Evolutionary conservation across 371 early-diverging fungal genomes (phyloP), one percentile per base, ranked within the genome.

Genomic region (Catenaria anguillulae): DNA sequence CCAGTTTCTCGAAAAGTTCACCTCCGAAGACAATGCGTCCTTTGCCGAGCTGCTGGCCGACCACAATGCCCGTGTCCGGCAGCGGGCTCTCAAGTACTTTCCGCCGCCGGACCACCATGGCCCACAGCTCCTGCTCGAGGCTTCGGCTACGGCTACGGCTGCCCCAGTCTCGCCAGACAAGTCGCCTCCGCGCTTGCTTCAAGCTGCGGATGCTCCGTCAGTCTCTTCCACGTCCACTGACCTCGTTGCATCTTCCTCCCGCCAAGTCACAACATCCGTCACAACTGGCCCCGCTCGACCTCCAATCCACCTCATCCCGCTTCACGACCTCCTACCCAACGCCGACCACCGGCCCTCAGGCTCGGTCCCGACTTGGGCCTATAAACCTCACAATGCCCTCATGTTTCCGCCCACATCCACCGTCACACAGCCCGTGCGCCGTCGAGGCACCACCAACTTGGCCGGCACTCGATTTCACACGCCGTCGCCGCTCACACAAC

Each of bases 1-100:
- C 62, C 77, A 78, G 50, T 90, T 88, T 64, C 88, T 85, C 67
- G 64, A 80, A 1, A 67, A 71, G n/a, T 88, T 87, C 67, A 89
- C 90, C 8, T 82, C 82, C 65, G 90, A 90, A 66, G 91, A 90
- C 68, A 88, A 90, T 70, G 84, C 87, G 17, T 86, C 88, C 4
- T 91, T 91, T 68, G 64, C 70, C 34, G 78, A 76, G 26, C 67
- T 89, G 19, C 37, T 91, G 15, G 80, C 83, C 63, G 78, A 77
- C 59, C 73, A 77, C 31, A 86, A 87, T 29, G 29, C 24, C 13
- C 21, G 52, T 31, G 15, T 23, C 13, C 0, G 52, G 4, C 0
- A 10, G 29, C 3, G 45, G 19, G 45, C 21, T n/a, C n/a, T n/a
- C n/a, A n/a, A n/a, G n/a, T n/a, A n/a, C n/a, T n/a, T n/a, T n/a